Evolutionary conservation across 2,329 filamentous ascomycete genomes (phyloP).

Genomic region (Alternaria burnsii): DNA sequence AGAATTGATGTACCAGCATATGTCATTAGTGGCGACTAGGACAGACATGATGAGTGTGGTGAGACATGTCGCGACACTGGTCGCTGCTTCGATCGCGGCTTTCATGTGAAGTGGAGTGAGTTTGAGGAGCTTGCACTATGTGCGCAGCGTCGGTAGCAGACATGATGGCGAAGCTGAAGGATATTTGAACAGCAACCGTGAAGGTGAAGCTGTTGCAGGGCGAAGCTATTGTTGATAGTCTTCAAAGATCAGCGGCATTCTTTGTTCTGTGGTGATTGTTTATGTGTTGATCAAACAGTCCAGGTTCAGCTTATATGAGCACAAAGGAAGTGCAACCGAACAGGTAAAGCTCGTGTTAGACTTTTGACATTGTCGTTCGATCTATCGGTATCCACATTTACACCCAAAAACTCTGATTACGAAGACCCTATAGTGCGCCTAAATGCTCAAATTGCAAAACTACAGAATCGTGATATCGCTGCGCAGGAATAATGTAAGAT

Average conservation of each 20-base stretch:
- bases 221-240: not conserved
- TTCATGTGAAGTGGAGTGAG: not conserved
- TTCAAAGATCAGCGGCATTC: not conserved
- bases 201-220: not conserved
- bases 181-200: not conserved
- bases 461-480: constrained; percentile 1
- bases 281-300: not conserved
- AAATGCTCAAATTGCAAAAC: not conserved
- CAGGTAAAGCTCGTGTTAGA: not conserved
- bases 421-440: not conserved
- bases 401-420: not conserved
- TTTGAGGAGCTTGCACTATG: not conserved
- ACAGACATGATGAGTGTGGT: not conserved
- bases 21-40: not conserved
- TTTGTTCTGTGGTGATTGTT: not conserved
- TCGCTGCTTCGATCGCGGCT: not conserved
- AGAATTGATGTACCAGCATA: not conserved
- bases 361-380: not conserved
- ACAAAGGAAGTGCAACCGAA: not conserved
- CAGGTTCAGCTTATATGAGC: not conserved
- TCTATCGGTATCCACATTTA: constrained; percentile 5
- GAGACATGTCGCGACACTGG: not conserved
- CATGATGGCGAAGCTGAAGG: not conserved
- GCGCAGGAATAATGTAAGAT: not conserved
- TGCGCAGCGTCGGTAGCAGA: not conserved